A percentile compares a stretch with the other conserved stretches of the same genome.
Evolutionary conservation across 495 filamentous ascomycete genomes (phyloP).

Genomic region (Daldinia concentrica): DNA sequence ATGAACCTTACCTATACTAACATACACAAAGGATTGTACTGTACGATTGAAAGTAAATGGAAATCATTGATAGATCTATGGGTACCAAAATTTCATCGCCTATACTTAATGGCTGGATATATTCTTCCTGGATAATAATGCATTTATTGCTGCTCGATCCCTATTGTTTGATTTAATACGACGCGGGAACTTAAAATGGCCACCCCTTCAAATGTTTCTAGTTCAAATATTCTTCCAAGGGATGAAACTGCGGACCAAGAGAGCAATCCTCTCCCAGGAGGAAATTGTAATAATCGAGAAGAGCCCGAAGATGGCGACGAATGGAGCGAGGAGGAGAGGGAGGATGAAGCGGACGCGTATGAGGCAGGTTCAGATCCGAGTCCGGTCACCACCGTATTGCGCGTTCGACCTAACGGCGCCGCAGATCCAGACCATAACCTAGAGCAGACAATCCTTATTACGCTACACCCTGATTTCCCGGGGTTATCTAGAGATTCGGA

Average conservation of each 20-base stretch:
- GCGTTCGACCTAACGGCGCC: neutral
- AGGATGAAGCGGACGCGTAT: neutral
- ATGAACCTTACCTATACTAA: neutral
- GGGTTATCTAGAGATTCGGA: neutral
- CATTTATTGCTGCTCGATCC: no score
- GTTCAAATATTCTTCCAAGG: no score
- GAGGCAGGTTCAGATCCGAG: neutral
- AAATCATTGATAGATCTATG: neutral
- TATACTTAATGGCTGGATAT: no score
- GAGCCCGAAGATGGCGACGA: no score
- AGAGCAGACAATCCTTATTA: neutral
- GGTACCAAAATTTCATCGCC: no score
- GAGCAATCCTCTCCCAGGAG: no score
- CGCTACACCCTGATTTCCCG: neutral
- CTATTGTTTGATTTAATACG: no score
- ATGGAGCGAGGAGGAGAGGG: neutral
- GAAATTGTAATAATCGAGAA: no score
- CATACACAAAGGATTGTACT: neutral
- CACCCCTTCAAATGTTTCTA: no score
- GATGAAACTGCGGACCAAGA: no score
- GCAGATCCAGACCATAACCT: neutral
- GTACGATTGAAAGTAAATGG: neutral
- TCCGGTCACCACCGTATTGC: neutral
- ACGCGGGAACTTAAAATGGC: no score
- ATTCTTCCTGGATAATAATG: no score